Evolutionary conservation across 176 grass and related monocot genomes (phyloP).

Genomic region (Carex cristatella): DNA sequence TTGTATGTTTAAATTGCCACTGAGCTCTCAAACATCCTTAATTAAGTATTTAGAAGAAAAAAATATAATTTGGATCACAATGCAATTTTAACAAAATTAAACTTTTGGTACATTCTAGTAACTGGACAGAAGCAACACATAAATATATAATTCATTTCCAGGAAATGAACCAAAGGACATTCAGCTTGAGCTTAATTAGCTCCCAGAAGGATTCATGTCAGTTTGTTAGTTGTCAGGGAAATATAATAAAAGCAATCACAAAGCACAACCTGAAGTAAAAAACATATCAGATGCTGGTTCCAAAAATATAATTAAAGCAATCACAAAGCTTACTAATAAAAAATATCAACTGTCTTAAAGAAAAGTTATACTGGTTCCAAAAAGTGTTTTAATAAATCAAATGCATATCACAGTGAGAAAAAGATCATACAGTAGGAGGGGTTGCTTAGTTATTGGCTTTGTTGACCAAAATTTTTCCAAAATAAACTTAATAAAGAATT

Average conservation of each 20-base stretch:
- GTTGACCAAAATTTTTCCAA: not conserved
- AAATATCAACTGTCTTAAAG: not conserved
- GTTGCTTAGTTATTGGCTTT: not conserved
- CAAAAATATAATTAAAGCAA: no score
- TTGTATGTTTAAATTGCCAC: not conserved
- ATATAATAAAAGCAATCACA: not conserved
- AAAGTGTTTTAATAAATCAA: not conserved
- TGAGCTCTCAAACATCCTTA: not conserved
- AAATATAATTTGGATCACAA: not conserved
- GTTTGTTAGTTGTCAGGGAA: not conserved
- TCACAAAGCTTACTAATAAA: not conserved
- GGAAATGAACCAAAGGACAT: not conserved
- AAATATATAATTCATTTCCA: not conserved
- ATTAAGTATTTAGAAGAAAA: not conserved
- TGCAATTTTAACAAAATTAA: not conserved
- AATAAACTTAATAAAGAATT: not conserved
- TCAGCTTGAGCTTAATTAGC: not conserved
- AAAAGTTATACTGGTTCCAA: not conserved
- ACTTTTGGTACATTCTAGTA: not conserved
- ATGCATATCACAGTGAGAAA: not conserved
- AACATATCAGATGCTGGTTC: no score
- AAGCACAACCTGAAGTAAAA: not conserved
- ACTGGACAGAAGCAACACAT: not conserved
- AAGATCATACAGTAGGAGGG: not conserved
- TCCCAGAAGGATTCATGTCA: not conserved